Conservation (phyloP, 345 rosid species). For the Dipteronia dyeriana region DNA sequence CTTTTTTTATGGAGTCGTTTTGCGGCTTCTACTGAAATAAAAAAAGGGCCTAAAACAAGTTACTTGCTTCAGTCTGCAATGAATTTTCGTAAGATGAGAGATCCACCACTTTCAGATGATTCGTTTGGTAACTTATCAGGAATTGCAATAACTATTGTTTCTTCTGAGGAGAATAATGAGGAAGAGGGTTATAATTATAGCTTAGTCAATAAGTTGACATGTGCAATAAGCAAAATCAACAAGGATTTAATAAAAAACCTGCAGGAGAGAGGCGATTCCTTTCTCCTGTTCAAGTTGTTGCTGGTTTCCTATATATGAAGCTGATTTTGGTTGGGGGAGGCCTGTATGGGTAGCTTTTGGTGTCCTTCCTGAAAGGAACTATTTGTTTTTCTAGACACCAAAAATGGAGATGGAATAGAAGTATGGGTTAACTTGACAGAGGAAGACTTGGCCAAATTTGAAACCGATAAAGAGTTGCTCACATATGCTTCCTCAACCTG, state of each 20-base stretch:
- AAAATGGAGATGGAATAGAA: too few relatives aligned
- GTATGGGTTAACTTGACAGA: too few relatives aligned
- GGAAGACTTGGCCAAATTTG: slow-evolving; percentile 30
- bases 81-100: slow-evolving; percentile 35
- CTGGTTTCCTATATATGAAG: slow-evolving; percentile 36
- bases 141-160: neutral
- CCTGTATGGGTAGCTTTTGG: slow-evolving; percentile 22
- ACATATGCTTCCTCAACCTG: slow-evolving; percentile 3
- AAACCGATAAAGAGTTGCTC: slow-evolving; percentile 23
- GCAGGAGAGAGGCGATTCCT: slow-evolving; percentile 25
- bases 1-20: too few relatives aligned
- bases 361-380: slow-evolving; percentile 13
- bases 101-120: slow-evolving; percentile 30
- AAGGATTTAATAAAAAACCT: slow-evolving; percentile 31
- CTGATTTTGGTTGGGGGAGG: slow-evolving; percentile 45
- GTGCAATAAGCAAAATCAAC: slow-evolving; percentile 26
- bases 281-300: slow-evolving; percentile 39
- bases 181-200: neutral
- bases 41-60: too few relatives aligned
- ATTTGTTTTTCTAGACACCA: neutral
- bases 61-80: slow-evolving; percentile 14
- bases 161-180: neutral
- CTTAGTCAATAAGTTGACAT: slow-evolving; percentile 27
- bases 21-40: too few relatives aligned
- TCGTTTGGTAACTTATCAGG: slow-evolving; percentile 41